Evolutionary conservation across 257 asterid species (phyloP), one percentile per base, ranked within the genome.

Genomic region (Nicotiana sylvestris): DNA sequence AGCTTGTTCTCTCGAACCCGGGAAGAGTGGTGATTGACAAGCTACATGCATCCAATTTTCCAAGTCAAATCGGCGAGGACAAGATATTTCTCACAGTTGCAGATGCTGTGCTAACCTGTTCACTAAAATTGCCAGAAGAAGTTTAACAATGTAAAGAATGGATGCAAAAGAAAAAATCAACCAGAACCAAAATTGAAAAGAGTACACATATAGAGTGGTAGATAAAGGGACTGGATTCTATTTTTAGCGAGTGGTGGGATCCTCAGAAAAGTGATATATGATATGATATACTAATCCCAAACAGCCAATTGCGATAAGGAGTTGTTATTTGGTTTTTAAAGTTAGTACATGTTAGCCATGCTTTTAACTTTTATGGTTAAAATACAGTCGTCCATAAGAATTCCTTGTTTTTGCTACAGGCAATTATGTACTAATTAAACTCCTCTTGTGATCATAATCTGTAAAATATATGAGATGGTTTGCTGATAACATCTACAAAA

Each of bases 1-100:
- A 95, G 98, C 97, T 95, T 39, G 83, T 93, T 60, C 89, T 93
- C 5, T 97, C 98, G 1, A 95, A 93, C 76, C 98, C 98, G 0
- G 98, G 98, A 4, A 92, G 91, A 18, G 88, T 85, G 21, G 97
- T 95, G 83, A 89, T 95, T 81, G 95, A 95, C 93, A 95, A 95
- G 89, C 72, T 95, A 4, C 93, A 92, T 16, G 89, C 90, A 1
- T 90, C 98, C 0, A 82, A 84, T 33, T 87, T 95, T 27, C 78
- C 93, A 3, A 65, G 62, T 78, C 67, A 85, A 78, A 89, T 95
- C 30, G 98, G 98, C 12, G 92, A 93, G 33, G 92, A 95, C 83
- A 90, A 84, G 90, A 93, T 95, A 6, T 95, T 95, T 78, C 91
- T 95, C 78, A 93, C 98, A 1, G 98, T 93, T 17, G 98, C 96